Evolutionary conservation across 2,329 filamentous ascomycete genomes (phyloP).

Genomic region (Pseudogymnoascus sp.): DNA sequence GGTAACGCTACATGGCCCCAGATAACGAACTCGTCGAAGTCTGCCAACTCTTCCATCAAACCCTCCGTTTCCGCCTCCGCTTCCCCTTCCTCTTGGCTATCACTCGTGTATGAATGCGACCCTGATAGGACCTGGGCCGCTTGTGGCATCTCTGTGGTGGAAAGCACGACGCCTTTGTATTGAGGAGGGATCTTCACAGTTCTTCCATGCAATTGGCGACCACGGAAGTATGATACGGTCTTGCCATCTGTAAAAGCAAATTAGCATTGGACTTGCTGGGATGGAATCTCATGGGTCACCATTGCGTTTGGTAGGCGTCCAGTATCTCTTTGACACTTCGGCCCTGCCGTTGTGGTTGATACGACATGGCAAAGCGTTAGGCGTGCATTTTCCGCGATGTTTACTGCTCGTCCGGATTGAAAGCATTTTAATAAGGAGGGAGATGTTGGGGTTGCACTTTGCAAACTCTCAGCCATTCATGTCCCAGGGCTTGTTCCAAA

Average conservation of each 20-base stretch:
- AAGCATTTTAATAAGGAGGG: constrained; percentile 18
- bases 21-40: constrained; percentile 69
- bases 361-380: constrained; percentile 72
- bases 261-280: not conserved
- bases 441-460: not conserved
- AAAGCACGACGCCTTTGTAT: constrained; percentile 58
- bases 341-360: constrained; percentile 72
- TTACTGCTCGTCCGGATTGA: constrained; percentile 23
- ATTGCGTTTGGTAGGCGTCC: constrained; percentile 49
- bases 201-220: constrained; percentile 67
- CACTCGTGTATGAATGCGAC: constrained; percentile 26
- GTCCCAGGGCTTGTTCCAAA: not conserved
- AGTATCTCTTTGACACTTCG: constrained; percentile 57
- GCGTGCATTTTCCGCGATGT: constrained; percentile 23
- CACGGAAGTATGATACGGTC: constrained; percentile 63
- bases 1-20: constrained; percentile 72
- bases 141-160: constrained; percentile 36
- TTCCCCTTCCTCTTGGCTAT: constrained; percentile 40
- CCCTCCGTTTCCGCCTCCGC: constrained; percentile 41
- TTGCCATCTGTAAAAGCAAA: constrained; percentile 37
- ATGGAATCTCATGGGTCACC: constrained; percentile 27
- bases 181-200: constrained; percentile 58
- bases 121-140: constrained; percentile 28
- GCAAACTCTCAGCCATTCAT: not conserved
- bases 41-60: constrained; percentile 53